Evolutionary conservation across 31 red algal species (phyloP).

Genomic region (Pterothamnion heteromorphum): DNA sequence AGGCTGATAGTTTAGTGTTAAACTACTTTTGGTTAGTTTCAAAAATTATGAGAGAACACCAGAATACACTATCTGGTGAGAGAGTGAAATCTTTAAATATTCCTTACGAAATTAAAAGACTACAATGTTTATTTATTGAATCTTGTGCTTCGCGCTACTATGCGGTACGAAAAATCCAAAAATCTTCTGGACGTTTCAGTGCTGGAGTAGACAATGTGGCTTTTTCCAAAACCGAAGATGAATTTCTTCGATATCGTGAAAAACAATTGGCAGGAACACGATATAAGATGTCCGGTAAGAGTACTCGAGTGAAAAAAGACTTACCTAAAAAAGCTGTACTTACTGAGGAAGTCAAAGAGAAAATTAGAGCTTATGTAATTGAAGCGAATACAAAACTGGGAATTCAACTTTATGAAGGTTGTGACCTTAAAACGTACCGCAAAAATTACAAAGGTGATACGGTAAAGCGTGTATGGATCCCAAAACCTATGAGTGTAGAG

Average conservation of each 20-base stretch:
- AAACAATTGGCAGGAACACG: constrained; percentile 1
- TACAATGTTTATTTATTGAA: constrained; percentile 8
- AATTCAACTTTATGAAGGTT: not conserved
- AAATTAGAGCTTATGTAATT: constrained; percentile 8
- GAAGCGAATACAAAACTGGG: constrained; percentile 3
- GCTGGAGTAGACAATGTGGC: not conserved
- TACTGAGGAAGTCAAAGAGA: constrained; percentile 4
- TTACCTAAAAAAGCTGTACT: not conserved
- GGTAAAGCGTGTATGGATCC: not conserved
- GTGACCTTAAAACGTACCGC: not conserved
- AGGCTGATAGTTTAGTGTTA: not conserved
- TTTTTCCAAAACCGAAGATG: constrained; percentile 4
- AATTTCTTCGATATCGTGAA: not conserved
- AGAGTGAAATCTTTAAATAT: not conserved
- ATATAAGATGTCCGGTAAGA: not conserved
- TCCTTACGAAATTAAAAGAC: constrained; percentile 5
- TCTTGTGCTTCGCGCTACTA: not conserved
- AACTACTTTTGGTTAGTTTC: constrained; percentile 4
- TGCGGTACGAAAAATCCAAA: constrained; percentile 1
- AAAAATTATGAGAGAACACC: constrained; percentile 5
- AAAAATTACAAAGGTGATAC: constrained; percentile 6
- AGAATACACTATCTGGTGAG: not conserved
- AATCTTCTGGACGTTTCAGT: not conserved
- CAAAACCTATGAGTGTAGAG: not conserved
- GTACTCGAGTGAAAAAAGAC: constrained; percentile 4